Evolutionary conservation across 352 stramenopile species (phyloP).

Genomic region (Salisapilia sapeloensis): DNA sequence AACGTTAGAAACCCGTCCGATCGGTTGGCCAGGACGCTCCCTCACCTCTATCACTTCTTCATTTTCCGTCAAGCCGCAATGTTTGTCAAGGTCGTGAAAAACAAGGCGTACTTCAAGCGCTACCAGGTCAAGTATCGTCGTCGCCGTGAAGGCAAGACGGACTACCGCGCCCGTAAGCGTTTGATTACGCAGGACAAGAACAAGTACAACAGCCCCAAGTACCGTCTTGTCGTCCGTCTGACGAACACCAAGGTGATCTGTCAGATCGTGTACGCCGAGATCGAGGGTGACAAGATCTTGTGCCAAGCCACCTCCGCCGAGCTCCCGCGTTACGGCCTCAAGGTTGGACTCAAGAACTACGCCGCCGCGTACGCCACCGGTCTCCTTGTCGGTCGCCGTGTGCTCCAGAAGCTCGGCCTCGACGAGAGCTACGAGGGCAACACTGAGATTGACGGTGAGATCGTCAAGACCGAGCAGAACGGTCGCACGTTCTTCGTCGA

Average conservation of each 20-base stretch:
- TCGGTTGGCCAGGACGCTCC: no score
- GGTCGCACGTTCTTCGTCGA: slow-evolving; percentile 98
- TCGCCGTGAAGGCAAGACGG: slow-evolving; percentile 97
- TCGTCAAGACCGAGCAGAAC: slow-evolving; percentile 90
- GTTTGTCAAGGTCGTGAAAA: slow-evolving; percentile 99
- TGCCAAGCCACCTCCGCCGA: slow-evolving; percentile 90
- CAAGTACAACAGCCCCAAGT: slow-evolving; percentile 99
- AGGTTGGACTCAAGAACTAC: slow-evolving; percentile 99
- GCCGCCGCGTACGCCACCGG: slow-evolving; percentile 96
- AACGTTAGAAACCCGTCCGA: no score
- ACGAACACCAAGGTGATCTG: slow-evolving; percentile 96
- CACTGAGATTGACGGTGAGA: slow-evolving; percentile 90
- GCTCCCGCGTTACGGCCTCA: slow-evolving; percentile 93
- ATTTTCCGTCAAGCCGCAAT: no score
- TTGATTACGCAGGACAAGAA: slow-evolving; percentile 99
- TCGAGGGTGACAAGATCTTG: slow-evolving; percentile 97
- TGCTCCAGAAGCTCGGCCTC: slow-evolving; percentile 96
- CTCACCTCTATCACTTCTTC: no score
- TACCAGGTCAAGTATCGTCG: slow-evolving; percentile 99
- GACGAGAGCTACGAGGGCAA: slow-evolving; percentile 96
- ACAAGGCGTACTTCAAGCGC: slow-evolving; percentile 99
- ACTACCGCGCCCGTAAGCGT: slow-evolving; percentile 98
- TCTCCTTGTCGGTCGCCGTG: slow-evolving; percentile 87
- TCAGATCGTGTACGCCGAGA: slow-evolving; percentile 97
- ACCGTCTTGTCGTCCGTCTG: slow-evolving; percentile 91